phyloP scores from a whole-genome alignment of 2,329 filamentous ascomycete species.

The Fusarium torulosum region DNA sequence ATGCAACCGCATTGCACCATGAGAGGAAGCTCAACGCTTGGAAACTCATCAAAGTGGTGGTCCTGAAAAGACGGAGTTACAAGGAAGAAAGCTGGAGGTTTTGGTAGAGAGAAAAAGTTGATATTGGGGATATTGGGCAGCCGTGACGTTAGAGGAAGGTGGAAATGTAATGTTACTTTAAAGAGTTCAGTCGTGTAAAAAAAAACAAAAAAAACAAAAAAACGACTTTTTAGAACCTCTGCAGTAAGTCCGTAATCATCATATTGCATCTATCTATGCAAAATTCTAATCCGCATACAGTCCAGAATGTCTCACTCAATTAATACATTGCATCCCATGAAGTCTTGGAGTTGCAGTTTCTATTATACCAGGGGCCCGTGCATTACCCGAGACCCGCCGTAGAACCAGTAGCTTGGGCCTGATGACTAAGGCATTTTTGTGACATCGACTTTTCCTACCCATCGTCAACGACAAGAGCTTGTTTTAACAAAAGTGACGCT shows the following conservation, averaged over 20 bases:
- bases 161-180: background rate
- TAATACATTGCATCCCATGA: background rate
- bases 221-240: background rate
- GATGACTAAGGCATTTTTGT: slow-evolving; percentile 37
- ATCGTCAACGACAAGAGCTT: slow-evolving; percentile 34
- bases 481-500: slow-evolving; percentile 7
- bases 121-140: background rate
- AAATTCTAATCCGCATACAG: background rate
- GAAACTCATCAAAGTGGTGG: background rate
- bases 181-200: background rate
- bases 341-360: background rate
- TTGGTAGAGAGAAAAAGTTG: slow-evolving; percentile 12
- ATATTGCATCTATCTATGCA: background rate
- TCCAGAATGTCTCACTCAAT: background rate
- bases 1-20: background rate
- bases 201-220: background rate
- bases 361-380: slow-evolving; percentile 19
- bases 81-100: background rate
- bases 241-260: background rate
- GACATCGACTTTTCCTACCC: slow-evolving; percentile 37
- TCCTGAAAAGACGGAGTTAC: background rate
- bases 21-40: background rate
- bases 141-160: background rate
- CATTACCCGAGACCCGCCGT: slow-evolving; percentile 13
- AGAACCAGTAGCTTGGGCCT: slow-evolving; percentile 27